These are phyloP conservation scores for Yarrowia bubula DNA, from an alignment of 805 yeast genomes.

Conservation along the genomic window DNA sequence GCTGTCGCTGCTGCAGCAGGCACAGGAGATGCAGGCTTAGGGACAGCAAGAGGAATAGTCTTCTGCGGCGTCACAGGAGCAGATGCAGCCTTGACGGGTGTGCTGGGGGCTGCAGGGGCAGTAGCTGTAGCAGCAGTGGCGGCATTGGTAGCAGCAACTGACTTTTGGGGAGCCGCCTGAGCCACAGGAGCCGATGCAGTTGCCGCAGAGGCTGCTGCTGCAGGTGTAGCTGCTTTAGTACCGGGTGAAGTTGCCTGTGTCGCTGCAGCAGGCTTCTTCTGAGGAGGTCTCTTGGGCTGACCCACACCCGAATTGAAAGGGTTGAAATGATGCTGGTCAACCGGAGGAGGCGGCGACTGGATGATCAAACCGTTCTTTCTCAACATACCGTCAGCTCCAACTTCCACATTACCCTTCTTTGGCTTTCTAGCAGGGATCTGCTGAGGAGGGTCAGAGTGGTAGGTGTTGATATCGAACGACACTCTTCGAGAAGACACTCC, in stretches of 20 bases:
- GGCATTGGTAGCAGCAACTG: not conserved
- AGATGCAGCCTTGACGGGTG: too few species aligned
- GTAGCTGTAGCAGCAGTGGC: too few species aligned
- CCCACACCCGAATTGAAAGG: slow-evolving; percentile 22
- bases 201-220: too few species aligned
- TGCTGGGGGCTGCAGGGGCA: too few species aligned
- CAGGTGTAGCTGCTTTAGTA: not conserved
- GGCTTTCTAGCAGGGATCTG: slow-evolving; percentile 89
- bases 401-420: slow-evolving; percentile 66
- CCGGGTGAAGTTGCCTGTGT: not conserved
- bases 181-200: too few species aligned
- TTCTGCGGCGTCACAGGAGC: not conserved
- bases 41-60: not conserved
- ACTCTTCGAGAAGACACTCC: slow-evolving; percentile 55
- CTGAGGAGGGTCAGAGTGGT: slow-evolving; percentile 83
- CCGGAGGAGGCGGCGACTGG: not conserved
- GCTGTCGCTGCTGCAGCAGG: not conserved
- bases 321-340: slow-evolving; percentile 14
- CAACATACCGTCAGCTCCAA: slow-evolving; percentile 36
- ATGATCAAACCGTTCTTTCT: slow-evolving; percentile 11
- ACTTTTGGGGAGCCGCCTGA: not conserved
- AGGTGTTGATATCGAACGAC: slow-evolving; percentile 70
- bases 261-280: not conserved
- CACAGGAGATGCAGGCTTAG: not conserved
- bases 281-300: not conserved